These are phyloP conservation scores for Monilinia polystroma DNA, from an alignment of 2,329 filamentous ascomycete genomes.

Conservation along the genomic window DNA sequence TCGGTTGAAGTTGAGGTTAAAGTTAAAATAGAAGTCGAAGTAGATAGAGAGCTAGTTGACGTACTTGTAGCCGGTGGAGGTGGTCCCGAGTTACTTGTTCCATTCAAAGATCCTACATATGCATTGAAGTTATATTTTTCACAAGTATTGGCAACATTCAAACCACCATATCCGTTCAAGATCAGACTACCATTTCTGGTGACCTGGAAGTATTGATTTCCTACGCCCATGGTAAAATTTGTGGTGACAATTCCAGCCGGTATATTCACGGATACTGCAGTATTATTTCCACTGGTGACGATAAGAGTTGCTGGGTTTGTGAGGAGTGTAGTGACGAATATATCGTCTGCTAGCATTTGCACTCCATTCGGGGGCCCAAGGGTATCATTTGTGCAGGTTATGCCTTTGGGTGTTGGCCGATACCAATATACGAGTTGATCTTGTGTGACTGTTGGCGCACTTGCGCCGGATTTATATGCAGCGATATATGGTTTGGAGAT, in stretches of 20 bases:
- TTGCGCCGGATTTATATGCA: slow-evolving; percentile 29
- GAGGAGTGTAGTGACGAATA: slow-evolving; percentile 41
- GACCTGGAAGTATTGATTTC: slow-evolving; percentile 38
- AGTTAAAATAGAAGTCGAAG: slow-evolving; percentile 15
- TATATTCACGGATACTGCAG: slow-evolving; percentile 34
- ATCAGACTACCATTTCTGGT: slow-evolving; percentile 31
- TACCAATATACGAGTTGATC: slow-evolving; percentile 42
- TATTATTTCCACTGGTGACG: slow-evolving; percentile 37
- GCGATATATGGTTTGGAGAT: slow-evolving; percentile 31
- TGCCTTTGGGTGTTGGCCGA: slow-evolving; percentile 38
- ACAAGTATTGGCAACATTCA: slow-evolving; percentile 36
- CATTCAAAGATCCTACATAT: slow-evolving; percentile 37
- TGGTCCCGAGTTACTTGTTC: slow-evolving; percentile 22
- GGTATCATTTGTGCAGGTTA: slow-evolving; percentile 35
- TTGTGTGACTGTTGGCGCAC: slow-evolving; percentile 25
- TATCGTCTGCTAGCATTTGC: slow-evolving; percentile 36
- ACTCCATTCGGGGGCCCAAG: slow-evolving; percentile 36
- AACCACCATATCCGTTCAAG: slow-evolving; percentile 32
- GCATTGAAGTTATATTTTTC: slow-evolving; percentile 41
- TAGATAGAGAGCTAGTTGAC: slow-evolving; percentile 15
- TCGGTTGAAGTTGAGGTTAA: slow-evolving; percentile 10
- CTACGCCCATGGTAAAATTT: slow-evolving; percentile 40
- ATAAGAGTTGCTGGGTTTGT: slow-evolving; percentile 37
- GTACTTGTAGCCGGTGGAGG: slow-evolving; percentile 18
- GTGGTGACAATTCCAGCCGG: slow-evolving; percentile 40